A percentile compares a stretch with the other conserved stretches of the same genome.
phyloP scores from a whole-genome alignment of 176 grass and related monocot genomes.

The Melocanna baccifera region DNA sequence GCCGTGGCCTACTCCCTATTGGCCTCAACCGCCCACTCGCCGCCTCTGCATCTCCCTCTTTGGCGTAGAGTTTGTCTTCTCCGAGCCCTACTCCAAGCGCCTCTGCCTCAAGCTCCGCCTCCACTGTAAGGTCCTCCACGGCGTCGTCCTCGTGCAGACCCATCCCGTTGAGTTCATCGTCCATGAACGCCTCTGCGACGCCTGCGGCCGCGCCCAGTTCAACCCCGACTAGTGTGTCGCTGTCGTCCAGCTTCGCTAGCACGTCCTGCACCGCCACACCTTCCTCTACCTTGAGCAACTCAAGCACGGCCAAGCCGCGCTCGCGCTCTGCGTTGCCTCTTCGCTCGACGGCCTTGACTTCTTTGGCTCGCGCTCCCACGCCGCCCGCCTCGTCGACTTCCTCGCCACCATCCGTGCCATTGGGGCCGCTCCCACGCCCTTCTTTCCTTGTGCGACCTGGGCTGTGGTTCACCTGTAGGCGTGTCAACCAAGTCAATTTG shows the following conservation, averaged over 20 bases:
- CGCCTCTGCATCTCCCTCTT: conserved; percentile 57
- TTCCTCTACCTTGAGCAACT: conserved; percentile 93
- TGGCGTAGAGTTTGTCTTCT: conserved; percentile 83
- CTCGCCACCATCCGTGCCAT: conserved; percentile 53
- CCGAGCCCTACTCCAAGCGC: conserved; percentile 95
- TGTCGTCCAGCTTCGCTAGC: conserved; percentile 79
- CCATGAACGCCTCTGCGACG: conserved; percentile 48
- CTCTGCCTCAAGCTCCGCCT: conserved; percentile 85
- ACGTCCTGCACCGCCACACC: conserved; percentile 70
- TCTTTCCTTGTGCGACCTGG: too few species aligned
- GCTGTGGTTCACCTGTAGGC: too few species aligned
- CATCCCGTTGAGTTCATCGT: conserved; percentile 50
- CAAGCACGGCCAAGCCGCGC: conserved; percentile 64
- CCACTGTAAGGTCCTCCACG: conserved; percentile 69
- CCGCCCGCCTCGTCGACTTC: conserved; percentile 74
- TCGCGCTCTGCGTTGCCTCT: conserved; percentile 53
- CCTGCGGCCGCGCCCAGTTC: conserved; percentile 46
- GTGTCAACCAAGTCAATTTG: too few species aligned
- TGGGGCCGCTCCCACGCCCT: too few species aligned
- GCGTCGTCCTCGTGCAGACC: conserved; percentile 59
- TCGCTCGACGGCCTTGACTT: conserved; percentile 65
- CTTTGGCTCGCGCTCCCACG: conserved; percentile 69
- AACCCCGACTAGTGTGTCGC: conserved; percentile 83
- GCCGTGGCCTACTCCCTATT: too few species aligned
- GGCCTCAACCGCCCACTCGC: too few species aligned